phyloP scores from a whole-genome alignment of 768 basidiomycete species.

The Calvatia gigantea region DNA sequence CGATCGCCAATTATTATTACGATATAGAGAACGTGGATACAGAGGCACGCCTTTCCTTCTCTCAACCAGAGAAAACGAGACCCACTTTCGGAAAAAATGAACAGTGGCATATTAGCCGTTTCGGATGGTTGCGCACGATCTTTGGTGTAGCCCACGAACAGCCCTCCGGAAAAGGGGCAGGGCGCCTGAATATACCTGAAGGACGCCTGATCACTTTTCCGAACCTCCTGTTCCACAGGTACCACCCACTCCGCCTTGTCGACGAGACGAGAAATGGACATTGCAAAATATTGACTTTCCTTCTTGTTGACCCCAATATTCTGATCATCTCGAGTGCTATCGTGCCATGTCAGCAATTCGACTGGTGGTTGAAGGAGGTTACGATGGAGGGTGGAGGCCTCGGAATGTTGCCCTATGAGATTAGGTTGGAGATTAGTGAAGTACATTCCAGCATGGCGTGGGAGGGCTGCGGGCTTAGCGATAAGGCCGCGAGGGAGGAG shows the following conservation, averaged over 20 bases:
- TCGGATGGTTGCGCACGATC: no score
- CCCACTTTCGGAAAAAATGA: no score
- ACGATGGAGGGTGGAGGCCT: neutral
- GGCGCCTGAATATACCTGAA: constrained; percentile 23
- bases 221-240: constrained; percentile 34
- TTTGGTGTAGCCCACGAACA: no score
- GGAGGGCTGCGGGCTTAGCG: no score
- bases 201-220: constrained; percentile 30
- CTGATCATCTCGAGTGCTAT: constrained; percentile 20
- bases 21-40: constrained; percentile 14
- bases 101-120: no score
- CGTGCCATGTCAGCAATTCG: constrained; percentile 24
- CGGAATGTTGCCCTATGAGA: constrained; percentile 20
- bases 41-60: constrained; percentile 7
- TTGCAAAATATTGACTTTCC: constrained; percentile 37
- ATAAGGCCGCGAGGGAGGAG: no score
- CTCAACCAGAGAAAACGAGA: constrained; percentile 19
- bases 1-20: constrained; percentile 17
- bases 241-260: constrained; percentile 29
- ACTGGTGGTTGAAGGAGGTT: constrained; percentile 24
- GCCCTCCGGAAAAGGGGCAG: no score
- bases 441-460: no score
- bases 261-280: constrained; percentile 34
- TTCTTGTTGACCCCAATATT: constrained; percentile 33
- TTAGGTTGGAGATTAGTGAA: no score